Evolutionary conservation across 768 basidiomycete species (phyloP), one percentile per base, ranked within the genome.

Genomic region (Termitomyces heimii): DNA sequence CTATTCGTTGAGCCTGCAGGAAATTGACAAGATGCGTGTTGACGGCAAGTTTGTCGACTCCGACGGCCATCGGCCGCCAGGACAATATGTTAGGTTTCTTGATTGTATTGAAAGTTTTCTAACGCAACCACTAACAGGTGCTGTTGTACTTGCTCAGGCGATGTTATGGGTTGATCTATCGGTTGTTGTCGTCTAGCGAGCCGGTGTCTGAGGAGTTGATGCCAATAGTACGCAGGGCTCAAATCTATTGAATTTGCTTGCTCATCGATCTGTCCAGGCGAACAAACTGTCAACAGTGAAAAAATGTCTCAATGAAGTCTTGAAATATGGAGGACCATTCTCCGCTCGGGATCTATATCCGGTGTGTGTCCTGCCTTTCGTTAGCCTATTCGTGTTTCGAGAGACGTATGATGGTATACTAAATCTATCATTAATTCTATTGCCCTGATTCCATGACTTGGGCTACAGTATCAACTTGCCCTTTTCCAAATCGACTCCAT

Each of bases 121-220:
- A 43, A 52, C 51, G 5, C 50, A 9, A 29, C 34, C 32, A 18
- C 28, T 5, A 13, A 6, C 59, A 98, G 95, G 94, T 95, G 24
- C 75, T 98, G 45, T 79, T 99, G 24, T 99, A 97, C 70, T 82
- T 98, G 37, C 77, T 99, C 53, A 77, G 96, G 64, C 83, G 96
- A 68, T 99, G 97, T 76, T 95, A 98, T 70, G 96, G 96, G 60
- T 81, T 98, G 52, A 95, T 97, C 63, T 98, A 98, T 71, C 82
- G 89, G 29, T 72, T 99, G 49, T 82, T 99, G 60, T 94, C 94
- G 26, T 94, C 94, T 20, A 93, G 91, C 60, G 96, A 98, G 73
- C 97, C 97, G 0, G 94, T 99, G 2, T 96, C 94, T 0, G 97
- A 99, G 71, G 97, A 98, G 70, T 75, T 99, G 16, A 98, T 98